phyloP scores from a whole-genome alignment of 2,329 filamentous ascomycete species.

The Colletotrichum nymphaeae region DNA sequence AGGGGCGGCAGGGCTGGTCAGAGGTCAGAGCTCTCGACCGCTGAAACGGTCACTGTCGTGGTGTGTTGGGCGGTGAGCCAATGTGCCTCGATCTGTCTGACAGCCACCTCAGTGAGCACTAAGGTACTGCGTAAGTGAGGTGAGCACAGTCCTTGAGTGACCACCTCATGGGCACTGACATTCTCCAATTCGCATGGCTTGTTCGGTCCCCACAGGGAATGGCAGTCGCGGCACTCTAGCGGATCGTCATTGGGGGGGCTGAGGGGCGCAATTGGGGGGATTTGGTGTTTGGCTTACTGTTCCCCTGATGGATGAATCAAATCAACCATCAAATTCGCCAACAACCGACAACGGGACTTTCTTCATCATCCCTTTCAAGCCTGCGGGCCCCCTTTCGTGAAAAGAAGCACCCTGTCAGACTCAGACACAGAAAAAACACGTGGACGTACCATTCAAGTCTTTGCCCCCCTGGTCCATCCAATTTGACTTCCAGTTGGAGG shows the following conservation, averaged over 20 bases:
- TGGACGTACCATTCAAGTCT: background rate
- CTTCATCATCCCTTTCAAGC: constrained; percentile 2
- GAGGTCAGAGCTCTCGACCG: constrained; percentile 24
- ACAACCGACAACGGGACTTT: background rate
- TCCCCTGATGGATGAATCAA: background rate
- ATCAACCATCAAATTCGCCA: background rate
- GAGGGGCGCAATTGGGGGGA: background rate
- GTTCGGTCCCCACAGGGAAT: constrained; percentile 1
- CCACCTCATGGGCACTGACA: background rate
- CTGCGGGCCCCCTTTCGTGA: background rate
- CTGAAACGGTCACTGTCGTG: constrained; percentile 33
- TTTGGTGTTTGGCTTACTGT: background rate
- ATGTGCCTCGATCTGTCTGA: background rate
- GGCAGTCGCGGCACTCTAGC: background rate
- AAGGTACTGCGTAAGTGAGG: too few species aligned
- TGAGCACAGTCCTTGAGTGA: constrained; percentile 15
- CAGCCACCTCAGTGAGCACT: background rate
- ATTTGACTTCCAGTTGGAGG: background rate
- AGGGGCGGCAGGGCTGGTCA: constrained; percentile 15
- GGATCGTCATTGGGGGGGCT: constrained; percentile 3
- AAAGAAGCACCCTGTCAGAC: background rate
- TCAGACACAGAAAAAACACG: background rate
- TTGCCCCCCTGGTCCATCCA: background rate
- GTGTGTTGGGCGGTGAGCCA: constrained; percentile 1
- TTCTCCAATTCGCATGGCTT: constrained; percentile 3